Conservation (phyloP, 1,284 basidiomycete species). For the Sporisorium scitamineum region DNA sequence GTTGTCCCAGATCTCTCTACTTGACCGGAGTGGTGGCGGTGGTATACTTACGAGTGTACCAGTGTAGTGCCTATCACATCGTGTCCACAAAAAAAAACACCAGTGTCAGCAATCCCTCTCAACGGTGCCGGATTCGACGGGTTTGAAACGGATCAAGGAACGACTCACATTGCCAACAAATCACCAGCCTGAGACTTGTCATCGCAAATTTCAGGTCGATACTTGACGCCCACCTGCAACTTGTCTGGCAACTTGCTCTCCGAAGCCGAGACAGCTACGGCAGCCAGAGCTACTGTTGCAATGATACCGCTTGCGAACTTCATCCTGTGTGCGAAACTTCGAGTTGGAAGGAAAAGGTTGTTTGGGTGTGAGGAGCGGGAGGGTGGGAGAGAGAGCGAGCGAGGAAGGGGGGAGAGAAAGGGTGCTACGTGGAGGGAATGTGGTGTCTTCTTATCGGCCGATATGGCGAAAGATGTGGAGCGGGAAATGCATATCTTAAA, state of each 20-base stretch:
- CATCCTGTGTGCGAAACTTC: conserved; percentile 10
- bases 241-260: conserved; percentile 40
- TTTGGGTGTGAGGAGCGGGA: not conserved
- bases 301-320: conserved; percentile 11
- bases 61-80: conserved; percentile 73
- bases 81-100: conserved; percentile 20
- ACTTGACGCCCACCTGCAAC: conserved; percentile 70
- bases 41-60: conserved; percentile 73
- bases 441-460: conserved; percentile 37
- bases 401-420: conserved; percentile 4
- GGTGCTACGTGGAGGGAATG: conserved; percentile 23
- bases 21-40: no score
- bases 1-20: not conserved
- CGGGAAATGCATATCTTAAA: no score
- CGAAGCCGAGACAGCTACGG: conserved; percentile 45
- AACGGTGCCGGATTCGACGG: no score
- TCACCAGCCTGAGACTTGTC: conserved; percentile 77
- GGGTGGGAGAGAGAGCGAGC: conserved; percentile 10
- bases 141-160: not conserved
- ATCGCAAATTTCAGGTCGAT: conserved; percentile 73
- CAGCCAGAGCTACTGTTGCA: conserved; percentile 26
- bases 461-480: conserved; percentile 45
- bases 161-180: conserved; percentile 74
- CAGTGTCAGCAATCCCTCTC: not conserved
- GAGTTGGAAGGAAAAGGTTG: not conserved